phyloP scores from a whole-genome alignment of 306 rosid species.

The Spatholobus suberectus region DNA sequence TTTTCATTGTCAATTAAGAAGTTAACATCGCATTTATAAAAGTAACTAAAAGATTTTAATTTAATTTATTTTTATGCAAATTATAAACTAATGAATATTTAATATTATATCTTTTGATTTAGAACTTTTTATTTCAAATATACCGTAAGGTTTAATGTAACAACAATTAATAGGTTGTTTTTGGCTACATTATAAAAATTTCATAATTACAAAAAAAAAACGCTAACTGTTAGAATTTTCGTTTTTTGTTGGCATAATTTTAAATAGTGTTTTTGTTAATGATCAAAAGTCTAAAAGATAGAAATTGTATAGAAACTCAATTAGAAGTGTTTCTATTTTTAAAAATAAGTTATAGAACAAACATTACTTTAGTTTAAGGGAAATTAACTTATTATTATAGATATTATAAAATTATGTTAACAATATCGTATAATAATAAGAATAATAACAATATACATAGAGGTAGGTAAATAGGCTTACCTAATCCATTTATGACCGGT shows the following conservation, averaged over 20 bases:
- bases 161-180: neutral
- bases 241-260: neutral
- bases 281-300: neutral
- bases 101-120: neutral
- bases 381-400: neutral
- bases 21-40: neutral
- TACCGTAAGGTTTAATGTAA: neutral
- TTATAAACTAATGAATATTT: neutral
- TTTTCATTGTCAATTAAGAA: neutral
- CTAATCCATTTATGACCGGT: too few relatives aligned
- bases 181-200: too few relatives aligned
- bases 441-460: too few relatives aligned
- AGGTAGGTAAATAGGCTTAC: too few relatives aligned
- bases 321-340: too few relatives aligned
- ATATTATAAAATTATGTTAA: neutral
- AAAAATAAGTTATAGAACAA: too few relatives aligned
- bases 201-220: too few relatives aligned
- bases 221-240: neutral
- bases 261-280: neutral
- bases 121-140: neutral
- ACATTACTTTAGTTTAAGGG: neutral
- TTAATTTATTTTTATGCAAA: neutral
- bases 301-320: too few relatives aligned
- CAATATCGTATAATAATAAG: too few relatives aligned
- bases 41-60: neutral